phyloP scores from a whole-genome alignment of 306 rosid genomes.

The Mimosa pudica region DNA sequence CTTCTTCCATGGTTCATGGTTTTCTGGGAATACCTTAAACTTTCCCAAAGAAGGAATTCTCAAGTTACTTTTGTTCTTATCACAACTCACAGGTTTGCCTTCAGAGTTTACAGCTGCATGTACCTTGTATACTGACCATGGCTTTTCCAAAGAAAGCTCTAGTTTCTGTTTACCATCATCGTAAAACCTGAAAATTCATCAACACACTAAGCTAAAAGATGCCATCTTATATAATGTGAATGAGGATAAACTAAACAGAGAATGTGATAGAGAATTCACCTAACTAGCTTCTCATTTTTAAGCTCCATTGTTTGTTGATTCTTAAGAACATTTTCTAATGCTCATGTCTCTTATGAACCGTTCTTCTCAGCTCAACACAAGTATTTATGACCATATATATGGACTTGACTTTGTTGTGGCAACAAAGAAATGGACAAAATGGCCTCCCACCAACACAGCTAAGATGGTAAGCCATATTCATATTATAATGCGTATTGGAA shows the following conservation, averaged over 20 bases:
- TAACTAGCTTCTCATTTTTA: slow-evolving; percentile 61
- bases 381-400: slow-evolving; percentile 5
- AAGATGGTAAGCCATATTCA: slow-evolving; percentile 28
- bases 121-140: slow-evolving; percentile 49
- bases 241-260: not conserved
- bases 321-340: slow-evolving; percentile 1
- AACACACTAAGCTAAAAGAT: slow-evolving; percentile 33
- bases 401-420: slow-evolving; percentile 33
- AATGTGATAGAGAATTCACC: slow-evolving; percentile 42
- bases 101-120: slow-evolving; percentile 43
- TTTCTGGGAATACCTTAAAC: slow-evolving; percentile 58
- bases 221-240: not conserved
- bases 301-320: slow-evolving; percentile 48
- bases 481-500: slow-evolving; percentile 7
- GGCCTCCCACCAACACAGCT: slow-evolving; percentile 50
- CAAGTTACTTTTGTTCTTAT: slow-evolving; percentile 36
- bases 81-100: slow-evolving; percentile 28
- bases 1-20: slow-evolving; percentile 48
- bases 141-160: slow-evolving; percentile 47
- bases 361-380: slow-evolving; percentile 21
- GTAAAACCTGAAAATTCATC: slow-evolving; percentile 53
- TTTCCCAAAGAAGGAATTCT: slow-evolving; percentile 43
- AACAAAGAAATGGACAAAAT: slow-evolving; percentile 42
- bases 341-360: slow-evolving; percentile 24
- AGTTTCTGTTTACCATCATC: slow-evolving; percentile 47